Percentiles rank a stretch among this genome's conserved stretches.
Conservation (phyloP, 139 green algal species). For the Eudorina sp. region DNA sequence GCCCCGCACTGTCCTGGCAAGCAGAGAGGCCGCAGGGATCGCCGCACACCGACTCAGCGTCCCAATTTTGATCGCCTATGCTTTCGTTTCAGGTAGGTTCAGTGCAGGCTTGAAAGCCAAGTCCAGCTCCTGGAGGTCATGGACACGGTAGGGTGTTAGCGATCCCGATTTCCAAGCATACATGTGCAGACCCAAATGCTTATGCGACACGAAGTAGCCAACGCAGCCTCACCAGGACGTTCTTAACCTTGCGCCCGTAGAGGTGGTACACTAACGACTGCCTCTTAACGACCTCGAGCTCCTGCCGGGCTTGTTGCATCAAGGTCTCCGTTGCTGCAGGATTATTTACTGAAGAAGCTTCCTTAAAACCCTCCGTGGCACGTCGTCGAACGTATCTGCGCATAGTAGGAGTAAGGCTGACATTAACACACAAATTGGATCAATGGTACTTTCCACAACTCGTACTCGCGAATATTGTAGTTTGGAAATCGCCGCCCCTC, state of each 20-base stretch:
- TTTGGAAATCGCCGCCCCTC: conserved; percentile 74
- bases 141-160: not conserved
- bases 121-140: conserved; percentile 18
- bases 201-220: not conserved
- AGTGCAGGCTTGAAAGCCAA: not conserved
- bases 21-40: too few relatives aligned
- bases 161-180: not conserved
- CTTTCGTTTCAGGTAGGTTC: not conserved
- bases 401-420: not conserved
- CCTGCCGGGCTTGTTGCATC: conserved; percentile 56
- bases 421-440: not conserved
- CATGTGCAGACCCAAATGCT: not conserved
- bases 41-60: not conserved
- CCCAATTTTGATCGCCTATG: not conserved
- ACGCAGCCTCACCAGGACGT: conserved; percentile 71
- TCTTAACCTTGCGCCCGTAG: conserved; percentile 78
- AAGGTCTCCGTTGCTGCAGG: conserved; percentile 35
- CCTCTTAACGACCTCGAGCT: conserved; percentile 74
- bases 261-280: conserved; percentile 80
- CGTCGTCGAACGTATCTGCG: conserved; percentile 78
- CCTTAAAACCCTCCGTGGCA: conserved; percentile 67
- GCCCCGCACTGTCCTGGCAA: too few relatives aligned
- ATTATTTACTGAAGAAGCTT: not conserved
- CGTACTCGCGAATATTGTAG: conserved; percentile 86
- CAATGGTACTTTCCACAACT: not conserved